phyloP scores from a whole-genome alignment of 495 filamentous ascomycete genomes.

The Penicillium diatomitis region DNA sequence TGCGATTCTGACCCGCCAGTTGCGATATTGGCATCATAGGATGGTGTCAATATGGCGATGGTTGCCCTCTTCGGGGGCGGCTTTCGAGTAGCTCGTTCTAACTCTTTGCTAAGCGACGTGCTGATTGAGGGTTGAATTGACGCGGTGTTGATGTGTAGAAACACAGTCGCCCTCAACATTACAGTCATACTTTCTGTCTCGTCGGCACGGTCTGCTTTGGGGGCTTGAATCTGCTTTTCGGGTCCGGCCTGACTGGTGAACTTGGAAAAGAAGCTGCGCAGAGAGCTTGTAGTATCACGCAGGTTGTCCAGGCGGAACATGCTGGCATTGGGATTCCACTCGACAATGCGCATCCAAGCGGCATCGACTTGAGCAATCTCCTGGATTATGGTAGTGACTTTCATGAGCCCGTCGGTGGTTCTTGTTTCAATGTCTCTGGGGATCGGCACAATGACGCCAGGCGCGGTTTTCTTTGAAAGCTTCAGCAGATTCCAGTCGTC shows the following conservation, averaged over 20 bases:
- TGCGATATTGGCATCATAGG: constrained; percentile 71
- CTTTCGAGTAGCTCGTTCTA: constrained; percentile 97
- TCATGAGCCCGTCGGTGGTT: constrained; percentile 80
- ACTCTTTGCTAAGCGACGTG: constrained; percentile 61
- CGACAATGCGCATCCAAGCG: constrained; percentile 78
- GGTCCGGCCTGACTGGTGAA: constrained; percentile 43
- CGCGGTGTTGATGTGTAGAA: constrained; percentile 78
- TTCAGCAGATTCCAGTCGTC: constrained; percentile 75
- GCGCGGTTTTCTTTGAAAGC: constrained; percentile 75
- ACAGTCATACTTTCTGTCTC: constrained; percentile 54
- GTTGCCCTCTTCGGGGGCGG: constrained; percentile 80
- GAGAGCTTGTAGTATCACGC: constrained; percentile 43
- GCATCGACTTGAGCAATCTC: constrained; percentile 87
- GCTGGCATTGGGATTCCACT: constrained; percentile 60
- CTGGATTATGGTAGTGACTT: constrained; percentile 58
- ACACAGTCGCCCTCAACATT: constrained; percentile 62
- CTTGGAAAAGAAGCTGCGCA: constrained; percentile 74
- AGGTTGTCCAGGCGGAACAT: constrained; percentile 30
- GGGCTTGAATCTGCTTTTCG: constrained; percentile 20
- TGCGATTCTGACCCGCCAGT: constrained; percentile 49
- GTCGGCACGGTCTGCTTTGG: constrained; percentile 22
- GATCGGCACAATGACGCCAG: constrained; percentile 59
- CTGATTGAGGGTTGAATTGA: constrained; percentile 64
- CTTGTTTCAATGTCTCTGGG: constrained; percentile 71
- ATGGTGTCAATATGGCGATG: constrained; percentile 80